Conservation (phyloP, 1,284 basidiomycete species). For the Meira miltonrushii region DNA sequence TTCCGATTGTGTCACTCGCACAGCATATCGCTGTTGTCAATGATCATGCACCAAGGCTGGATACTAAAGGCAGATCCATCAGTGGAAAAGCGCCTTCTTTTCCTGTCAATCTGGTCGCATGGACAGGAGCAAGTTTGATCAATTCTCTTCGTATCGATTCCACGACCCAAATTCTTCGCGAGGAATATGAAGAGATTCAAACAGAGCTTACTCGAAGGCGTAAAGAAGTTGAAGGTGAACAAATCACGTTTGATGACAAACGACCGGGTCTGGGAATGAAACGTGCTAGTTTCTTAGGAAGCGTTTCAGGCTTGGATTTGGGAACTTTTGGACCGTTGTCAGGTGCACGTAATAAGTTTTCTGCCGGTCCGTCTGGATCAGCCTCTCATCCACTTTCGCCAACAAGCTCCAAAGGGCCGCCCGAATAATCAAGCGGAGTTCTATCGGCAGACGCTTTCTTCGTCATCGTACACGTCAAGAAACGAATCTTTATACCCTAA, state of each 20-base stretch:
- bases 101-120: not conserved
- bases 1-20: not conserved
- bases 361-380: not conserved
- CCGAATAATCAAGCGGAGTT: too few species aligned
- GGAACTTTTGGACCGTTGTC: conserved; percentile 7
- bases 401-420: too few species aligned
- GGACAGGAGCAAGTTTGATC: conserved; percentile 7
- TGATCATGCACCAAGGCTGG: conserved; percentile 12
- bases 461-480: too few species aligned
- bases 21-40: conserved; percentile 8
- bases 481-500: too few species aligned
- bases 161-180: not conserved
- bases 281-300: conserved; percentile 3
- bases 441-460: too few species aligned
- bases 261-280: conserved; percentile 1
- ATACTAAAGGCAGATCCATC: not conserved
- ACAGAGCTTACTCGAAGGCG: not conserved
- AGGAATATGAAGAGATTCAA: conserved; percentile 1
- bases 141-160: not conserved
- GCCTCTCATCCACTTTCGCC: not conserved
- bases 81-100: conserved; percentile 6
- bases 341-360: not conserved
- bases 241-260: not conserved
- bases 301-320: conserved; percentile 2
- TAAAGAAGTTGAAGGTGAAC: not conserved